Conservation (phyloP, 345 rosid species). For the Dipteronia sinensis region DNA sequence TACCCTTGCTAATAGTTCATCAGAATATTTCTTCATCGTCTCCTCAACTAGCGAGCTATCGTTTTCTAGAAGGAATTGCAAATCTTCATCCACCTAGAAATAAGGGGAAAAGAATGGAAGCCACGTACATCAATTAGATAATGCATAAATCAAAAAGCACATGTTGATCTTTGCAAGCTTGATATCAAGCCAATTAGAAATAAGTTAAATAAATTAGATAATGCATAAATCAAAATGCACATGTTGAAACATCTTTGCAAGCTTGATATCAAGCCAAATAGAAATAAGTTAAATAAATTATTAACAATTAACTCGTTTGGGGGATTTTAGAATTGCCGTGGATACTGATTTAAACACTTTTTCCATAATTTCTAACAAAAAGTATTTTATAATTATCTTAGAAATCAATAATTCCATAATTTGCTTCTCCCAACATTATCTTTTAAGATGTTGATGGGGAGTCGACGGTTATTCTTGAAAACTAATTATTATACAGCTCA, state of each 20-base stretch:
- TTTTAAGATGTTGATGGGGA: too few species aligned
- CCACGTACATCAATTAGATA: background rate
- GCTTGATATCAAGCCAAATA: background rate
- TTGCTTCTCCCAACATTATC: too few species aligned
- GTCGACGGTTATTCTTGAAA: too few species aligned
- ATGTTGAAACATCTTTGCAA: background rate
- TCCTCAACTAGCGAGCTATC: constrained; percentile 37
- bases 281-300: background rate
- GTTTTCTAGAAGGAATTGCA: constrained; percentile 44
- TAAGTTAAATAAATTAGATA: background rate
- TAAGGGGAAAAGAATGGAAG: background rate
- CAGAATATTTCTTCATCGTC: constrained; percentile 49
- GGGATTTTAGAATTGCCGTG: too few species aligned
- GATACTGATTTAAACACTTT: too few species aligned
- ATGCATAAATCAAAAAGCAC: background rate
- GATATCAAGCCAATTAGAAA: background rate
- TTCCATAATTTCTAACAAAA: too few species aligned
- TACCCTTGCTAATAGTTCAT: constrained; percentile 42
- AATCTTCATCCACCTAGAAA: constrained; percentile 45
- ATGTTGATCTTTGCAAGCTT: background rate
- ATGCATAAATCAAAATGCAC: background rate
- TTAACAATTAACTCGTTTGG: too few species aligned
- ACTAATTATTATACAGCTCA: too few species aligned
- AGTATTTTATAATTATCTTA: too few species aligned
- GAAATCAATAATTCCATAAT: too few species aligned